phyloP scores from a whole-genome alignment of 495 filamentous ascomycete genomes.

The Aspergillus carlsbadensis region DNA sequence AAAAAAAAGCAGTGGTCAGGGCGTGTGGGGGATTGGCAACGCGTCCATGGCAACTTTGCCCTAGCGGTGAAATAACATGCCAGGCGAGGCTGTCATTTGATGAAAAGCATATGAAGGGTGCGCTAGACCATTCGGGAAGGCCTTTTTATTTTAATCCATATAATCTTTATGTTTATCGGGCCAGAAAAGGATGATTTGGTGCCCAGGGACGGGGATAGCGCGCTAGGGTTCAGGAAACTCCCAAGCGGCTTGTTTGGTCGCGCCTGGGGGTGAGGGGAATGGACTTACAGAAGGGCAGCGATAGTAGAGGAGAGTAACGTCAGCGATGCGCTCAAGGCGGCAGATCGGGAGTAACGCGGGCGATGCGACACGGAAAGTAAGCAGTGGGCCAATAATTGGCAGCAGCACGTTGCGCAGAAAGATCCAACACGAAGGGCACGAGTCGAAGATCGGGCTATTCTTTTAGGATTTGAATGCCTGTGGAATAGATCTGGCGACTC shows the following conservation, averaged over 20 bases:
- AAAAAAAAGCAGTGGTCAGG: conserved; percentile 23
- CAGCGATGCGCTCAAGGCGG: conserved; percentile 30
- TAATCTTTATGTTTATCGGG: conserved; percentile 14
- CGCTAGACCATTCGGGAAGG: conserved; percentile 15
- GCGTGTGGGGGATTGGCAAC: conserved; percentile 39
- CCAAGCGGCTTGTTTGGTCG: conserved; percentile 14
- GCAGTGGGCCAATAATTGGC: conserved; percentile 35
- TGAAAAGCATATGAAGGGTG: conserved; percentile 23
- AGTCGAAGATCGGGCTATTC: conserved; percentile 24
- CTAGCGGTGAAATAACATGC: conserved; percentile 36
- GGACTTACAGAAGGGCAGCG: conserved; percentile 20
- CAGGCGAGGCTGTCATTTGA: conserved; percentile 18
- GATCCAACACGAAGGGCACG: conserved; percentile 14
- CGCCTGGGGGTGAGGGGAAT: conserved; percentile 14
- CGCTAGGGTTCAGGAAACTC: conserved; percentile 17
- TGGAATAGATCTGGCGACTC: conserved; percentile 22
- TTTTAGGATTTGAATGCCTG: conserved; percentile 22
- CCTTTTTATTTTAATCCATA: conserved; percentile 10
- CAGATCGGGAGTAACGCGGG: conserved; percentile 35
- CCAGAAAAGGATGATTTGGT: conserved; percentile 18
- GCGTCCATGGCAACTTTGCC: conserved; percentile 32
- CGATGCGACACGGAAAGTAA: conserved; percentile 28
- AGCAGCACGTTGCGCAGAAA: conserved; percentile 35
- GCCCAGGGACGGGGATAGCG: conserved; percentile 18
- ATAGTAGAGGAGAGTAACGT: conserved; percentile 24